Evolutionary conservation across 1,139 yeast genomes (phyloP).

Genomic region (Candida freyschussii): DNA sequence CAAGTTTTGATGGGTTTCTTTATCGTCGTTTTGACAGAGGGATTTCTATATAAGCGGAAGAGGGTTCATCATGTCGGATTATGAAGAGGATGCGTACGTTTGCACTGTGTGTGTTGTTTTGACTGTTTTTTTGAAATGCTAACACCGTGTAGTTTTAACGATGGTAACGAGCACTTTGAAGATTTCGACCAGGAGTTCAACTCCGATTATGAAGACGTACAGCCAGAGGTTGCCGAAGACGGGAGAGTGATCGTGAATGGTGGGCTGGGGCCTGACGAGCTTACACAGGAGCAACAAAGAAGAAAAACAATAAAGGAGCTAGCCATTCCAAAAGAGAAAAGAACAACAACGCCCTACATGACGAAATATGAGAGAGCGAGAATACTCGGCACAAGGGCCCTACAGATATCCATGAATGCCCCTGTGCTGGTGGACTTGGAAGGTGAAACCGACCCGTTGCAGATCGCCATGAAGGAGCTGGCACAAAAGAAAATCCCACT

Average conservation of each 20-base stretch:
- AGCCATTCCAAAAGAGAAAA: constrained; percentile 82
- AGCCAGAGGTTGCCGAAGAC: constrained; percentile 55
- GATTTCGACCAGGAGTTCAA: constrained; percentile 79
- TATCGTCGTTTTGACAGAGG: no score
- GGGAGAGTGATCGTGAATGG: constrained; percentile 71
- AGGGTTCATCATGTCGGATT: constrained; percentile 47
- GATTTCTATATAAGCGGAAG: no score
- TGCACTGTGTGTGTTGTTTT: background rate
- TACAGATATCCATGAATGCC: constrained; percentile 96
- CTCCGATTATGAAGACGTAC: constrained; percentile 57
- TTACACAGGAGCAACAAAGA: constrained; percentile 40
- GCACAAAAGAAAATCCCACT: constrained; percentile 93
- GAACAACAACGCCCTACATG: constrained; percentile 97
- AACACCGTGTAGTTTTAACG: constrained; percentile 48
- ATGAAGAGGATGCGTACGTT: constrained; percentile 42
- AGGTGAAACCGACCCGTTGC: constrained; percentile 99
- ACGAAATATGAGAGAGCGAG: constrained; percentile 97
- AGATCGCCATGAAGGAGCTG: constrained; percentile 95
- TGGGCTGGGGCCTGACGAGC: constrained; percentile 51
- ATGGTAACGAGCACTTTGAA: constrained; percentile 73
- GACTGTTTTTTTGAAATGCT: background rate
- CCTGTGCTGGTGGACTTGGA: constrained; percentile 97
- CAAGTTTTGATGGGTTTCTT: no score
- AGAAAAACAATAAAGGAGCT: constrained; percentile 72
- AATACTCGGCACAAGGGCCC: constrained; percentile 91